Conservation (phyloP, 306 rosid species). For the Dalbergia cochinchinensis region DNA sequence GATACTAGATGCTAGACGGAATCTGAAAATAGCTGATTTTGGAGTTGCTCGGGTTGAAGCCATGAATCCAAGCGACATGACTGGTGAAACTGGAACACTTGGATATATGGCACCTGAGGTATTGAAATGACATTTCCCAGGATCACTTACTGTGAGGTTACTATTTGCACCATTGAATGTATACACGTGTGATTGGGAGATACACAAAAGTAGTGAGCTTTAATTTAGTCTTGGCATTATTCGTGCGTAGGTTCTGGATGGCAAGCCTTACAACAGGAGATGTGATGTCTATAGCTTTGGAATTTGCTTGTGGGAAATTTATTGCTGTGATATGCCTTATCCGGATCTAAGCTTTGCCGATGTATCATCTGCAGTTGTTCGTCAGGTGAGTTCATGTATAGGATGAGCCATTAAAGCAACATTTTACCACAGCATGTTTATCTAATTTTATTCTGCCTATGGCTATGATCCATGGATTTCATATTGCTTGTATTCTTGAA, state of each 20-base stretch:
- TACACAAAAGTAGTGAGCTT: background rate
- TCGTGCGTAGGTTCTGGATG: constrained; percentile 77
- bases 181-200: background rate
- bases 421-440: background rate
- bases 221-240: constrained; percentile 39
- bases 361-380: constrained; percentile 77
- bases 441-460: background rate
- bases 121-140: background rate
- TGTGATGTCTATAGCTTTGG: constrained; percentile 93
- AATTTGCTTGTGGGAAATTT: constrained; percentile 94
- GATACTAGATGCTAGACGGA: constrained; percentile 63
- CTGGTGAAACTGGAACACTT: constrained; percentile 96
- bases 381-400: constrained; percentile 62
- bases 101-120: constrained; percentile 99
- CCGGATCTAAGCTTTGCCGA: constrained; percentile 81
- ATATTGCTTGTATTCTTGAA: constrained; percentile 14
- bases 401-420: background rate
- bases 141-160: constrained; percentile 5
- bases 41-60: constrained; percentile 98
- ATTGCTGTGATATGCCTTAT: constrained; percentile 93
- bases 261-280: constrained; percentile 89
- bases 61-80: constrained; percentile 83
- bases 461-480: constrained; percentile 12
- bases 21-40: constrained; percentile 86
- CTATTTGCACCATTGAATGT: background rate